Base-by-base conservation (phyloP, 495 filamentous ascomycete genomes). In the Lasiosphaeria ovina region DNA sequence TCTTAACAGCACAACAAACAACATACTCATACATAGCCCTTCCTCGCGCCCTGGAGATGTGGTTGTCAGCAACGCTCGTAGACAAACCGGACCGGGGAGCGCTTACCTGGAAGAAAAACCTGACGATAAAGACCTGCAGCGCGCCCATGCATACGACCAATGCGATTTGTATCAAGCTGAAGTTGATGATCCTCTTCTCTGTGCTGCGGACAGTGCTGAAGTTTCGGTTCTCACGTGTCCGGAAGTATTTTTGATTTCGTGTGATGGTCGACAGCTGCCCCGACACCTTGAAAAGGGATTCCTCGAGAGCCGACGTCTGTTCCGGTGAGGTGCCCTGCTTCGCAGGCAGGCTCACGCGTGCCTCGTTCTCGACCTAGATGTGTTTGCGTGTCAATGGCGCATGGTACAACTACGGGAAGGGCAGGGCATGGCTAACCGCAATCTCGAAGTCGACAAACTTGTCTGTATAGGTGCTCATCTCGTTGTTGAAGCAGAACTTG, bases 371-470 rank as follows among this genome's bases (percentile, higher is more conserved):
- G 66, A 98, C 90, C 93, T 98, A 58, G 44, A 6, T 11, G 34
- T 42, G 31, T 55, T 24, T 44, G 40, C 32, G 16, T 36, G 56
- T 72, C 17, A 70, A 60, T 35, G 24, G 63, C 6, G 8, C 33
- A 35, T 33, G 56, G 52, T 38, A n/a, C 7, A 51, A 24, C 11
- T 24, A 49, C 16, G 12, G 38, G 17, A 34, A 59, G 54, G 44
- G 44, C 7, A 53, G 36, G 12, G 31, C 49, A 44, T 61, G 60
- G 55, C 89, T 62, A 79, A 97, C 94, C 65, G 94, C 83, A 72
- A 99, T 97, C 78, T 99, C 95, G 70, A 99, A 98, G 72, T 99
- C 94, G 55, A 99, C 93, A 76, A 93, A 87, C 77, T 99, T 99
- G 79, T 99, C 95, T 31, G 93, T 87, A 68, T 94, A 97, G 3